Evolutionary conservation across 768 basidiomycete species (phyloP).

Genomic region (Tylopilus rubrobrunneus): DNA sequence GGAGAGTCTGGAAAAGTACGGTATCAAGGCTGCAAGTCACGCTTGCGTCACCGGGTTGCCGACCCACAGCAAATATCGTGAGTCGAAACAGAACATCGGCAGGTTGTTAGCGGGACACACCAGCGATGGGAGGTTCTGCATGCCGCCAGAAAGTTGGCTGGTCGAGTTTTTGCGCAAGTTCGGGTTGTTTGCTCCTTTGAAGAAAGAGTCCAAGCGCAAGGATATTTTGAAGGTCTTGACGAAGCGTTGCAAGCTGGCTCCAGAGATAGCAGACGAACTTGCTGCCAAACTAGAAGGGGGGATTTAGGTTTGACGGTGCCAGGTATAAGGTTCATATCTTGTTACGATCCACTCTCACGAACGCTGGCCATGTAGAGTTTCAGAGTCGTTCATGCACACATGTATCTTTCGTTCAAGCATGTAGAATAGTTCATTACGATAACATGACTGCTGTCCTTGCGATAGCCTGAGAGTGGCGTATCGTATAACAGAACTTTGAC

Average conservation of each 20-base stretch:
- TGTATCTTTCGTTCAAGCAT: not conserved
- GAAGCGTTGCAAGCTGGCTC: conserved; percentile 28
- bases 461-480: too few species aligned
- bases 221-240: conserved; percentile 23
- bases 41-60: conserved; percentile 35
- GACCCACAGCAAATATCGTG: conserved; percentile 26
- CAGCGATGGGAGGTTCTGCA: conserved; percentile 18
- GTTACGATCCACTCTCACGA: not conserved
- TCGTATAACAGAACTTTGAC: too few species aligned
- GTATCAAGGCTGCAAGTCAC: conserved; percentile 27
- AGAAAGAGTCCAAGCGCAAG: conserved; percentile 20
- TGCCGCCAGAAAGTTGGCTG: conserved; percentile 26
- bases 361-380: not conserved
- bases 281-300: conserved; percentile 15
- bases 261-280: conserved; percentile 19
- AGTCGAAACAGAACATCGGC: conserved; percentile 19
- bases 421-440: not conserved
- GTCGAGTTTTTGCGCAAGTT: conserved; percentile 24
- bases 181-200: conserved; percentile 22
- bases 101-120: conserved; percentile 13
- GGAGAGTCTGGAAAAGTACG: conserved; percentile 19
- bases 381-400: conserved; percentile 3
- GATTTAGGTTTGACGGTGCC: not conserved
- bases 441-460: not conserved
- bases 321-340: not conserved